Conservation (phyloP, 345 rosid species). For the Citrus inodora region DNA sequence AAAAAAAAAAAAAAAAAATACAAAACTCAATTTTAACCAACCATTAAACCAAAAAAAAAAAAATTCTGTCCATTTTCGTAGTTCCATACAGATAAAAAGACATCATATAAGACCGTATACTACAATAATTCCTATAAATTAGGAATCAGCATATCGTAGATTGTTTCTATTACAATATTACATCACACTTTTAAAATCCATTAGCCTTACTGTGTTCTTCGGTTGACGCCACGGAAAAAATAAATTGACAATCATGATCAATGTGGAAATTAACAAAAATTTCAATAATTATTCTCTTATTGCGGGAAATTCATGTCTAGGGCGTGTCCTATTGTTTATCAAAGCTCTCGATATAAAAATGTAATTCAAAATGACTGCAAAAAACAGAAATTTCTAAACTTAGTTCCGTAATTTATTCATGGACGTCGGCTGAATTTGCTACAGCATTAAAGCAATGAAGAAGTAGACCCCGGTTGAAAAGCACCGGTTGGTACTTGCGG, state of each 20-base stretch:
- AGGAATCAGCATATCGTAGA: not conserved
- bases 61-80: too few relatives aligned
- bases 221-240: not conserved
- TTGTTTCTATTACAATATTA: not conserved
- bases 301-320: not conserved
- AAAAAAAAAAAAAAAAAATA: too few relatives aligned
- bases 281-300: not conserved
- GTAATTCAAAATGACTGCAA: not conserved
- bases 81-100: not conserved
- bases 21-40: too few relatives aligned
- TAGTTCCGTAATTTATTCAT: not conserved
- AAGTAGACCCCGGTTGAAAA: not conserved
- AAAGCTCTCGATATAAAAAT: not conserved
- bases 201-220: not conserved
- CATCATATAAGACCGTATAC: not conserved
- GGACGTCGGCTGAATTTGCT: not conserved
- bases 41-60: too few relatives aligned
- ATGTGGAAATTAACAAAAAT: not conserved
- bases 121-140: not conserved
- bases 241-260: not conserved
- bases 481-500: not conserved
- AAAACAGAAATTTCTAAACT: not conserved
- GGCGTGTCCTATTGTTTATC: not conserved
- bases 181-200: not conserved
- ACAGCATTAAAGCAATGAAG: not conserved